Base-by-base conservation (phyloP, 2,329 filamentous ascomycete species). In the Simplicillium sp. region DNA sequence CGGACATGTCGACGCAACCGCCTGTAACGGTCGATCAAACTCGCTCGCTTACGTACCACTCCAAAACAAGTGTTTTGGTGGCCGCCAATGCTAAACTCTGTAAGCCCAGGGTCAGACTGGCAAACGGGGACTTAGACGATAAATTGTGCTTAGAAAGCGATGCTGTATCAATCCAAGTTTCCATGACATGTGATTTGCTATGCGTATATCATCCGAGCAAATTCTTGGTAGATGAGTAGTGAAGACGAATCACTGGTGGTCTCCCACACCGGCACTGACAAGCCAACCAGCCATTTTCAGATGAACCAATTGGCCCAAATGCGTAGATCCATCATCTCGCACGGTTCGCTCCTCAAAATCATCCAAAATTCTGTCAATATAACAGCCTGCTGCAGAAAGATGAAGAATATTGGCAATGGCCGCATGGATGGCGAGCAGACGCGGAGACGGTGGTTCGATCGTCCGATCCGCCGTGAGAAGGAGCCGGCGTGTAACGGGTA, bases 291-390 rank as follows among this genome's bases (percentile, higher is more conserved):
- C 34, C 9, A 40, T 14, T 34, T 28, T 40, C 29, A 40, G 20
- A 12, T 36, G n/a, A 11, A 40, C 39, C 32, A 40, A 29, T 15
- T 28, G 9, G 11, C 39, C 39, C 17, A 40, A 32, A 18, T 18
- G 14, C 29, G 39, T 40, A n/a, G 39, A 29, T 25, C 39, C 32
- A 31, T 40, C 39, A 32, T 20, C 32, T 36, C 20, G 39, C 14
- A 40, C 33, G 14, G 16, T 28, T 31, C 20, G 33, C 16, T 34
- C 18, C 13, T 25, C 39, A 7, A 34, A 15, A 32, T 36, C 88
- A 61, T 97, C 90, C 20, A 60, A 48, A 12, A 59, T 45, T 17
- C 39, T 51, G 29, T 60, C 50, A 37, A 61, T 60, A 38, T 59
- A 60, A 12, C 51, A 48, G 13, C 54, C 53, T 2, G 53, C 54